Percentiles rank a stretch among this genome's conserved stretches.
phyloP scores from a whole-genome alignment of 768 basidiomycete species.

The Erythrobasidium yunnanense region DNA sequence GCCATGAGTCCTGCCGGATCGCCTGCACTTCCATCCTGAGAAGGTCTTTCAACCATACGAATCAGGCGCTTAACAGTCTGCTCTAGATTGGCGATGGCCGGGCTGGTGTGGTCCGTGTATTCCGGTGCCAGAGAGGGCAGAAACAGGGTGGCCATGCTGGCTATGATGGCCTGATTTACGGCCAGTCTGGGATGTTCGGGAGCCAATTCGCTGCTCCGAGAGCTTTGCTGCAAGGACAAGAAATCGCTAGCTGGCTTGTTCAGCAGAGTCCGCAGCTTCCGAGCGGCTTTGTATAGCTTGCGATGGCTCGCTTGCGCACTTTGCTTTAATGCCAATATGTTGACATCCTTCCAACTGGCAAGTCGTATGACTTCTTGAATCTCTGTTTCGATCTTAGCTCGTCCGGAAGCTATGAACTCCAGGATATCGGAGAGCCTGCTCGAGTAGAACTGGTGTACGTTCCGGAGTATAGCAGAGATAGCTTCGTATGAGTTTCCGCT shows the following conservation, averaged over 20 bases:
- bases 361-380: slow-evolving; percentile 77
- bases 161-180: too few species aligned
- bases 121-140: too few species aligned
- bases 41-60: background rate
- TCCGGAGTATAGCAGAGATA: slow-evolving; percentile 11
- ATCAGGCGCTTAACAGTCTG: background rate
- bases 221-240: too few species aligned
- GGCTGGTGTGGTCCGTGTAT: too few species aligned
- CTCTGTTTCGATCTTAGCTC: slow-evolving; percentile 42
- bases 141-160: too few species aligned
- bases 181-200: too few species aligned
- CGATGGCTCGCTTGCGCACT: slow-evolving; percentile 83
- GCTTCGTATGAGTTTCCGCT: slow-evolving; percentile 38
- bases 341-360: slow-evolving; percentile 96
- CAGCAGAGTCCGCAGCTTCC: slow-evolving; percentile 84
- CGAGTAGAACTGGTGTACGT: background rate
- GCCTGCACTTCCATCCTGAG: background rate
- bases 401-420: background rate
- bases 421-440: slow-evolving; percentile 37
- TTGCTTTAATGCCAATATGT: slow-evolving; percentile 80
- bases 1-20: slow-evolving; percentile 53
- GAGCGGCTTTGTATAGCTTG: slow-evolving; percentile 76
- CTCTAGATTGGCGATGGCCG: background rate
- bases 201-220: too few species aligned
- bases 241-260: slow-evolving; percentile 51